A percentile compares a stretch with the other conserved stretches of the same genome.
Conservation (phyloP, 2,329 filamentous ascomycete species). For the Phialocephala sp. region DNA sequence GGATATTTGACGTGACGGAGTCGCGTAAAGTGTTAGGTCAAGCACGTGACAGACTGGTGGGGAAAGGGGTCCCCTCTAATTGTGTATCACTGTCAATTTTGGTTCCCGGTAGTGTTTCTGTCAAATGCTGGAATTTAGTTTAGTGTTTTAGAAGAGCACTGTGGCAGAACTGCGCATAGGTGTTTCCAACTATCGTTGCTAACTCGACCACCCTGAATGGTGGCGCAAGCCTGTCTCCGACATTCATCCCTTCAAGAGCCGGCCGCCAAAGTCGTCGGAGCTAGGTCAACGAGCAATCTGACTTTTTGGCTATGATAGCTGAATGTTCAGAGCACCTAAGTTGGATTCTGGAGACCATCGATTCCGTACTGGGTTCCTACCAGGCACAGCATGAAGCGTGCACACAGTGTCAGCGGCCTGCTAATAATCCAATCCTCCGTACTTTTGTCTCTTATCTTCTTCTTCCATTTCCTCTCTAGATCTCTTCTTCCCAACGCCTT, state of each 20-base stretch:
- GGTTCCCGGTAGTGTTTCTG: too few species aligned
- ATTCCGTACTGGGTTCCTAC: background rate
- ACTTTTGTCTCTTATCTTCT: constrained; percentile 12
- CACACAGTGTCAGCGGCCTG: background rate
- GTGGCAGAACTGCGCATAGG: too few species aligned
- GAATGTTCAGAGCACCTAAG: background rate
- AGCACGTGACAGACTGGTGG: background rate
- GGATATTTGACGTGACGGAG: background rate
- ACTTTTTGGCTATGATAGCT: background rate
- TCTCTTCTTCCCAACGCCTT: constrained; percentile 27
- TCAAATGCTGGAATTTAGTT: too few species aligned
- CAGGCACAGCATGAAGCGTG: background rate
- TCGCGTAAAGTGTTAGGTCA: constrained; percentile 1
- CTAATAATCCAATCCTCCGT: background rate
- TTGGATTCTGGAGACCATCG: background rate
- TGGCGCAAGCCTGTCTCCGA: too few species aligned
- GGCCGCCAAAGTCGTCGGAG: background rate
- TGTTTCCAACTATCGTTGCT: too few species aligned
- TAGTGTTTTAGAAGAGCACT: too few species aligned
- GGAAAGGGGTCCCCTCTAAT: background rate
- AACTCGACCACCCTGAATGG: too few species aligned
- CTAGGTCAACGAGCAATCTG: background rate
- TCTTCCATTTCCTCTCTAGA: constrained; percentile 28
- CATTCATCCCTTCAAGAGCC: too few species aligned
- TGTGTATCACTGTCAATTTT: background rate